A percentile compares a stretch with the other conserved stretches of the same genome.
Evolutionary conservation across 139 green algal genomes (phyloP).

Genomic region (Pseudopediastrum boryanum): DNA sequence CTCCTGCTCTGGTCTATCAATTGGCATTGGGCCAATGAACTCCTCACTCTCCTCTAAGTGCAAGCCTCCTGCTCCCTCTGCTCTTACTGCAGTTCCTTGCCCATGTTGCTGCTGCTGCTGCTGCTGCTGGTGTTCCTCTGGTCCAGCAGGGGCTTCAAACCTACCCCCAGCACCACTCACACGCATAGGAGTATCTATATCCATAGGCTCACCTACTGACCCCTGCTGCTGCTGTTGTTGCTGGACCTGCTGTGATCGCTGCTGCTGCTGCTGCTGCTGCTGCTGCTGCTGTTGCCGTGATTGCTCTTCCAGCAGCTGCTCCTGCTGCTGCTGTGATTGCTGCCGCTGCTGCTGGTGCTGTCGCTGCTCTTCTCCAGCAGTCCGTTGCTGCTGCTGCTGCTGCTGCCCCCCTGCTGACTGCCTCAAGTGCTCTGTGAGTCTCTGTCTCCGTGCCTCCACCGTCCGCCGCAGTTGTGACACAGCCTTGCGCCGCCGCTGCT

Average conservation of each 20-base stretch:
- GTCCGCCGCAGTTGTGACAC: constrained; percentile 7
- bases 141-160: background rate
- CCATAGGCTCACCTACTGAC: too few relatives aligned
- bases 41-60: too few relatives aligned
- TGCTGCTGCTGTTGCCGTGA: background rate
- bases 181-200: background rate
- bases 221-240: background rate
- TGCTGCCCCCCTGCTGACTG: too few relatives aligned
- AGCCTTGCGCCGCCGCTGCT: constrained; percentile 12
- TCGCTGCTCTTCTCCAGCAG: background rate
- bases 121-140: background rate
- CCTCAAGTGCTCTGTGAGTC: too few relatives aligned
- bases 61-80: constrained; percentile 14
- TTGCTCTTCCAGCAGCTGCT: background rate
- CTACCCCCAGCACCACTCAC: background rate
- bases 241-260: background rate
- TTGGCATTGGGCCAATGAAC: too few relatives aligned
- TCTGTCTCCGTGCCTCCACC: too few relatives aligned
- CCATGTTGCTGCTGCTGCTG: background rate
- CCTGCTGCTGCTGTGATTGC: background rate
- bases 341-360: too few relatives aligned
- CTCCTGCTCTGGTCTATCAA: background rate
- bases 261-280: constrained; percentile 9
- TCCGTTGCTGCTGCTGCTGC: constrained; percentile 21
- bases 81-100: background rate